phyloP scores from a whole-genome alignment of 495 filamentous ascomycete genomes.

The Immersiella caudata region DNA sequence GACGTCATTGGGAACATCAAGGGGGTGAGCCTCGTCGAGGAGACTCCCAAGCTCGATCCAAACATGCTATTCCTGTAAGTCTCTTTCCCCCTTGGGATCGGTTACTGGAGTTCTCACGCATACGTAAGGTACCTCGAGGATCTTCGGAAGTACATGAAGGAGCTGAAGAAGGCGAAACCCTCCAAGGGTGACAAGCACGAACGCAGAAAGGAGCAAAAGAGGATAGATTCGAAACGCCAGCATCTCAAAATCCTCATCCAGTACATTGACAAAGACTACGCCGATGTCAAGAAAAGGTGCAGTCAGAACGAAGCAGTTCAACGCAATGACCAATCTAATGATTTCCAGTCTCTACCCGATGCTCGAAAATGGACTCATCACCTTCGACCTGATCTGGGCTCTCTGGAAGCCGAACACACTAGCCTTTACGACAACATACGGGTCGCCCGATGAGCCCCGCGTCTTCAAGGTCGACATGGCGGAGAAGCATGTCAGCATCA shows the following conservation, averaged over 20 bases:
- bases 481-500: slow-evolving; percentile 69
- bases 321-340: background rate
- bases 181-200: slow-evolving; percentile 58
- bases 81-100: background rate
- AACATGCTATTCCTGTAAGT: slow-evolving; percentile 79
- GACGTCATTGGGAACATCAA: slow-evolving; percentile 82
- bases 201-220: slow-evolving; percentile 63
- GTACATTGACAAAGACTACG: slow-evolving; percentile 83
- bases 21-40: slow-evolving; percentile 77
- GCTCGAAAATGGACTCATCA: slow-evolving; percentile 81
- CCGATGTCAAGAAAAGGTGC: slow-evolving; percentile 67
- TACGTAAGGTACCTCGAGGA: slow-evolving; percentile 69
- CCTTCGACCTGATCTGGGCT: slow-evolving; percentile 89
- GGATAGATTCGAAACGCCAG: slow-evolving; percentile 63
- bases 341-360: slow-evolving; percentile 71
- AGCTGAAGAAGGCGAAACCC: slow-evolving; percentile 59
- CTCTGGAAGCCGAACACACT: slow-evolving; percentile 90
- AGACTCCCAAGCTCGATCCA: slow-evolving; percentile 77
- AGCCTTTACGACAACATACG: slow-evolving; percentile 80
- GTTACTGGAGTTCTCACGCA: slow-evolving; percentile 14
- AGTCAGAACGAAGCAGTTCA: background rate
- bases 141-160: slow-evolving; percentile 65
- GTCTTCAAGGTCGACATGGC: slow-evolving; percentile 89
- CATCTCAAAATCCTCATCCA: slow-evolving; percentile 79
- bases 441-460: slow-evolving; percentile 76